phyloP scores from a whole-genome alignment of 805 yeast genomes.

The Saturnispora quitensis region DNA sequence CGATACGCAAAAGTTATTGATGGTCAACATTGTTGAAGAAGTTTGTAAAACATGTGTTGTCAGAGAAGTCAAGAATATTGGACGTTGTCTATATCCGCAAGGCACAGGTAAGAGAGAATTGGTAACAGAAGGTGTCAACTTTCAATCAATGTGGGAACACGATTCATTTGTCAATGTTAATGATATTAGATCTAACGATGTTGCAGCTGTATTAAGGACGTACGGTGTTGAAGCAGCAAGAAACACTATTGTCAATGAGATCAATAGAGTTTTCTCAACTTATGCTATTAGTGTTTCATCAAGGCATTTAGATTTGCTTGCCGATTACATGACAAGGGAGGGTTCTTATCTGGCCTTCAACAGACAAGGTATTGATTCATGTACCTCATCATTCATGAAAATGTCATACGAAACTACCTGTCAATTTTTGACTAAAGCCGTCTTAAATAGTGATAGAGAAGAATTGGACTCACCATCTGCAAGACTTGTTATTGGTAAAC shows the following conservation, averaged over 20 bases:
- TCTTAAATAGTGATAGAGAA: constrained; percentile 84
- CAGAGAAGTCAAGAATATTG: constrained; percentile 83
- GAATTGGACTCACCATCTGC: constrained; percentile 88
- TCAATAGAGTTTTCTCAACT: constrained; percentile 89
- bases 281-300: constrained; percentile 89
- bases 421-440: constrained; percentile 94
- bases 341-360: constrained; percentile 95
- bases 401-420: constrained; percentile 99
- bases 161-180: constrained; percentile 87
- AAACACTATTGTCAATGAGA: constrained; percentile 92
- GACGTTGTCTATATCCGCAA: constrained; percentile 82
- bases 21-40: constrained; percentile 94
- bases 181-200: constrained; percentile 84
- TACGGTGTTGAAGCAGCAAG: constrained; percentile 99
- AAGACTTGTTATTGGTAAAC: constrained; percentile 83
- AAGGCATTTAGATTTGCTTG: constrained; percentile 93
- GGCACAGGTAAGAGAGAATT: constrained; percentile 67
- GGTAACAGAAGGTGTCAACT: constrained; percentile 97
- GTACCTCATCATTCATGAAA: constrained; percentile 94
- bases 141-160: constrained; percentile 97
- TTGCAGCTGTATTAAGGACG: constrained; percentile 77
- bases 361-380: constrained; percentile 95
- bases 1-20: constrained; percentile 82
- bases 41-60: constrained; percentile 86
- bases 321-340: constrained; percentile 98